Base-by-base conservation (phyloP, 169 alveolate genomes). In the Theileria sp. region DNA sequence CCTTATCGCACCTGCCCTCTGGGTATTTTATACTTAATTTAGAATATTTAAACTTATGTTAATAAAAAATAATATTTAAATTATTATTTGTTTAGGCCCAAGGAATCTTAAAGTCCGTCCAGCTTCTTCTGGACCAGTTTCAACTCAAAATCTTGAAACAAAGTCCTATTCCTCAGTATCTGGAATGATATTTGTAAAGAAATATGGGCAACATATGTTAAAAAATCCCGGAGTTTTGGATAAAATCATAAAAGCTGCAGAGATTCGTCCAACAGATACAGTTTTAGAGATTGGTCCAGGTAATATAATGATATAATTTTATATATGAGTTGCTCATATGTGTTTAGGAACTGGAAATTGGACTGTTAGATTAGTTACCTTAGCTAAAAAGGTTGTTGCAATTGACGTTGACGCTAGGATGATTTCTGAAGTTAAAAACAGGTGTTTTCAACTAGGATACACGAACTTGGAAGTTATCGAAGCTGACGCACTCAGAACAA, bases 201-300 rank as follows among this genome's bases (percentile, higher is more conserved):
- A 95, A 71, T 95, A 91, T 80, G 99, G 99, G 6, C 99, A 98
- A 84, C 99, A 98, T 88, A 93, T 98, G 74, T 92, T 98, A 66
- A 97, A 98, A 92, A 98, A 98, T 79, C 99, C 99, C 3, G 98
- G 98, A 62, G 96, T 98, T 49, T 93, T 98, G 56, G 97, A 98
- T 77, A 94, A 95, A 87, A 96, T 98, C 56, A 92, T 97, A 26
- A 93, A 92, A 26, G 99, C 99, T 51, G 97, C 99, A 17, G 98
- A 97, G 44, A 96, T 98, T 38, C 95, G 96, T 85, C 92, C 98
- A 15, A 94, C 99, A 7, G 99, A 98, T 90, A 95, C 96, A 10
- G 99, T 98, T 1, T 87, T 98, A 54, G 99, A 98, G 92, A 97
- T 98, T 19, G 99, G 99, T 21, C 99, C 99, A 60, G 99, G 99